Conservation (phyloP, 768 basidiomycete genomes). For the Boletus sensibilis region DNA sequence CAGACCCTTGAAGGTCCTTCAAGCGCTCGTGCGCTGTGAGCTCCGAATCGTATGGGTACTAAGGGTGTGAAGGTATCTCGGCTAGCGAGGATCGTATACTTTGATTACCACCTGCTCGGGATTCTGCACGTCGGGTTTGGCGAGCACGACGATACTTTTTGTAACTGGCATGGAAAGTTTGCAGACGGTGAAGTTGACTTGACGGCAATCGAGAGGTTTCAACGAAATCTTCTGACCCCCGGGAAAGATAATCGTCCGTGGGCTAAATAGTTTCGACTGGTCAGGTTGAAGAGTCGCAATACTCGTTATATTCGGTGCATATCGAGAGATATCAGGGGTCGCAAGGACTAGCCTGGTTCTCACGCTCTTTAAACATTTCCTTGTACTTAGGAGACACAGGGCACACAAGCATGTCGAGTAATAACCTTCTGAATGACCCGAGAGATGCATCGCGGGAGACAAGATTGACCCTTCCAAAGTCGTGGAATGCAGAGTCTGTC, state of each 20-base stretch:
- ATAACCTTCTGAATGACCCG: constrained; percentile 49
- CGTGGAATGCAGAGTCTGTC: constrained; percentile 57
- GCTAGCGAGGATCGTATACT: constrained; percentile 8
- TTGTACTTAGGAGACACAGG: constrained; percentile 1
- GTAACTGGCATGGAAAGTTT: constrained; percentile 1
- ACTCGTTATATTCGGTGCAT: no score
- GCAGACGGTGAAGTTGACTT: neutral
- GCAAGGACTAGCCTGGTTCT: neutral
- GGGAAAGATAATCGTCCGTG: constrained; percentile 4
- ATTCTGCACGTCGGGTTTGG: neutral
- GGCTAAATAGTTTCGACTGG: neutral
- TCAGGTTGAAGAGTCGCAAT: no score
- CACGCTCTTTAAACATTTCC: constrained; percentile 1
- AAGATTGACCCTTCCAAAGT: constrained; percentile 55
- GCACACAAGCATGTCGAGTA: constrained; percentile 32
- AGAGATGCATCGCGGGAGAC: constrained; percentile 63
- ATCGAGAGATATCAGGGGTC: no score
- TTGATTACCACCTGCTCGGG: neutral
- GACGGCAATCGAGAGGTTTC: neutral
- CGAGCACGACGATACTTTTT: constrained; percentile 1
- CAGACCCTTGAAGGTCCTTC: constrained; percentile 1
- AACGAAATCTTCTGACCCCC: neutral
- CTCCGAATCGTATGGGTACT: constrained; percentile 1
- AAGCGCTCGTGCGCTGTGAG: neutral
- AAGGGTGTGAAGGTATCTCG: neutral